A percentile compares a stretch with the other conserved stretches of the same genome.
Conservation (phyloP, 2,329 filamentous ascomycete species). For the Dichotomopilus funicola region DNA sequence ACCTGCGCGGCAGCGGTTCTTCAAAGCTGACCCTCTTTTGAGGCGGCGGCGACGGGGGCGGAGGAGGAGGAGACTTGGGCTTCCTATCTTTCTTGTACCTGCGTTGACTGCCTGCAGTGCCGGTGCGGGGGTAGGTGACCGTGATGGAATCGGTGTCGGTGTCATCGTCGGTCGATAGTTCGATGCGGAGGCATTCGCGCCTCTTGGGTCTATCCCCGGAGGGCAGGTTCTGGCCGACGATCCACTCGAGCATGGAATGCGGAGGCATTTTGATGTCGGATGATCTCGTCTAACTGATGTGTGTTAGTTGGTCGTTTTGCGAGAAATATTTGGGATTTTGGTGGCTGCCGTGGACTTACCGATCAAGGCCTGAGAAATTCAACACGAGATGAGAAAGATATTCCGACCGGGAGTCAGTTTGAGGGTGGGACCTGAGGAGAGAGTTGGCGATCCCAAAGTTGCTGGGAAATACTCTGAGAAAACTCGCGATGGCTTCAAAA, state of each 20-base stretch:
- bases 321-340: too few species aligned
- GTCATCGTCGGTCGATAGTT: conserved; percentile 46
- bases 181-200: conserved; percentile 29
- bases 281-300: too few species aligned
- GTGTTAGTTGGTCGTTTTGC: too few species aligned
- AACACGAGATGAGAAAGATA: too few species aligned
- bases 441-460: too few species aligned
- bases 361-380: too few species aligned
- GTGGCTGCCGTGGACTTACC: too few species aligned
- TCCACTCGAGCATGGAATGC: conserved; percentile 35
- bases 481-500: too few species aligned
- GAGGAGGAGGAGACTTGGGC: not conserved
- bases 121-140: conserved; percentile 42
- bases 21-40: conserved; percentile 42
- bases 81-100: conserved; percentile 5
- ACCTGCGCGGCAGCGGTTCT: conserved; percentile 27
- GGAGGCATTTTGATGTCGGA: conserved; percentile 29
- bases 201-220: conserved; percentile 5
- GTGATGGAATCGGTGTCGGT: conserved; percentile 42
- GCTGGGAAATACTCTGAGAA: too few species aligned
- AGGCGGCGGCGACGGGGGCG: not conserved
- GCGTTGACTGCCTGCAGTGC: conserved; percentile 4
- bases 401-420: too few species aligned
- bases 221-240: conserved; percentile 34
- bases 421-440: too few species aligned